Evolutionary conservation across 1,284 basidiomycete genomes (phyloP).

Genomic region (Kalmanozyma brasiliensis): DNA sequence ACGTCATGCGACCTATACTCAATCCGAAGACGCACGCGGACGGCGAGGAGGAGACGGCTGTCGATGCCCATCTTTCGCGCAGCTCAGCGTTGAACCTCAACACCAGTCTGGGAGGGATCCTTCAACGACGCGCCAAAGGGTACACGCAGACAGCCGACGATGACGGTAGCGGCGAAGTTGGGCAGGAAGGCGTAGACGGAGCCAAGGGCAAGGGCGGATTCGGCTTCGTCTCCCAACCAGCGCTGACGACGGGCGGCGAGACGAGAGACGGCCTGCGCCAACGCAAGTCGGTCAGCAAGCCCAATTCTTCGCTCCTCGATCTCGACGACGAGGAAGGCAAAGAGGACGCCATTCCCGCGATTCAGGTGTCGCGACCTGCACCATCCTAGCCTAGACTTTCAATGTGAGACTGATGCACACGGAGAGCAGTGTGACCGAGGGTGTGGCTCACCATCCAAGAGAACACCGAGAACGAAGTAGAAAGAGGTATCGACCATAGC

Average conservation of each 20-base stretch:
- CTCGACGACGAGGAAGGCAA: neutral
- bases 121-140: slow-evolving; percentile 8
- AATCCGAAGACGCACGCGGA: slow-evolving; percentile 6
- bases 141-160: neutral
- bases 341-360: slow-evolving; percentile 14
- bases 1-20: slow-evolving; percentile 50
- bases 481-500: no score
- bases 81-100: slow-evolving; percentile 21
- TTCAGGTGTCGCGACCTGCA: slow-evolving; percentile 27
- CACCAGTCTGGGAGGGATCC: neutral
- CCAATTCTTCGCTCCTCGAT: neutral
- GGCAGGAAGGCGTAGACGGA: neutral
- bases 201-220: slow-evolving; percentile 9
- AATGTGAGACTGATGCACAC: no score
- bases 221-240: slow-evolving; percentile 26
- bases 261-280: slow-evolving; percentile 21
- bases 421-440: no score
- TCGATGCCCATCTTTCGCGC: slow-evolving; percentile 4
- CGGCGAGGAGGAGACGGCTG: neutral
- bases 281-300: slow-evolving; percentile 21
- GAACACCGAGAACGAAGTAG: no score
- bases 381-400: no score
- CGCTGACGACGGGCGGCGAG: slow-evolving; percentile 12
- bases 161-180: neutral
- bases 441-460: no score